Conservation (phyloP, 2,329 filamentous ascomycete species). For the Aspergillus sp. region DNA sequence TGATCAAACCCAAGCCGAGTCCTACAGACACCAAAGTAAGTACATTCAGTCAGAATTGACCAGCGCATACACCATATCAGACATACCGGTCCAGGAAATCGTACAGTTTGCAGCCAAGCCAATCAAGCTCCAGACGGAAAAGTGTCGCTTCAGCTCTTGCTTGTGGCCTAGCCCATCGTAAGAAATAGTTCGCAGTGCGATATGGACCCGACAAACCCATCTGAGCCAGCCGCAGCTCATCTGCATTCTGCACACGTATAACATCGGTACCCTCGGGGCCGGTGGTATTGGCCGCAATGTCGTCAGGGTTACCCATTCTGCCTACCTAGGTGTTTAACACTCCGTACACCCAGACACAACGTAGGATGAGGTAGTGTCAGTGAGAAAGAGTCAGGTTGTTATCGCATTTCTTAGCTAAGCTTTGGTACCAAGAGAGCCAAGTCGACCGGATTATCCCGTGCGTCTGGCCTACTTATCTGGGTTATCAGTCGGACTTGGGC, state of each 20-base stretch:
- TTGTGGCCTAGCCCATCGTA: conserved; percentile 39
- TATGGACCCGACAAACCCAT: conserved; percentile 35
- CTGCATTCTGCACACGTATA: conserved; percentile 31
- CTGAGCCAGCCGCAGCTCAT: conserved; percentile 45
- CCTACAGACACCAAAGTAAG: conserved; percentile 12
- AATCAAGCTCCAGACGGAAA: conserved; percentile 48
- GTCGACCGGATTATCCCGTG: too few relatives aligned
- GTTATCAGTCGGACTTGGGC: too few relatives aligned
- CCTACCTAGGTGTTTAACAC: too few relatives aligned
- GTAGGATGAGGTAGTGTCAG: not conserved
- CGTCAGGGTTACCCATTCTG: conserved; percentile 13
- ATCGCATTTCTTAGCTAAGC: not conserved
- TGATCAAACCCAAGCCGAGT: conserved; percentile 46
- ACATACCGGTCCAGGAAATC: conserved; percentile 49
- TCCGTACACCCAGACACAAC: not conserved
- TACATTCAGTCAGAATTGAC: not conserved
- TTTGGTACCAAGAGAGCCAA: too few relatives aligned
- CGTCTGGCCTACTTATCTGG: too few relatives aligned
- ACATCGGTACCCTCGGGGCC: conserved; percentile 3
- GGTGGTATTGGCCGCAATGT: conserved; percentile 2
- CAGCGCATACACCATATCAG: not conserved
- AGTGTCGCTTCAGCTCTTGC: conserved; percentile 51
- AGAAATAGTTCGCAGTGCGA: too few relatives aligned
- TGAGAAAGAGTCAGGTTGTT: not conserved
- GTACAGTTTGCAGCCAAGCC: conserved; percentile 52